A percentile compares a stretch with the other conserved stretches of the same genome.
Conservation (phyloP, 345 rosid genomes). For the Eucalyptus curtisii region DNA sequence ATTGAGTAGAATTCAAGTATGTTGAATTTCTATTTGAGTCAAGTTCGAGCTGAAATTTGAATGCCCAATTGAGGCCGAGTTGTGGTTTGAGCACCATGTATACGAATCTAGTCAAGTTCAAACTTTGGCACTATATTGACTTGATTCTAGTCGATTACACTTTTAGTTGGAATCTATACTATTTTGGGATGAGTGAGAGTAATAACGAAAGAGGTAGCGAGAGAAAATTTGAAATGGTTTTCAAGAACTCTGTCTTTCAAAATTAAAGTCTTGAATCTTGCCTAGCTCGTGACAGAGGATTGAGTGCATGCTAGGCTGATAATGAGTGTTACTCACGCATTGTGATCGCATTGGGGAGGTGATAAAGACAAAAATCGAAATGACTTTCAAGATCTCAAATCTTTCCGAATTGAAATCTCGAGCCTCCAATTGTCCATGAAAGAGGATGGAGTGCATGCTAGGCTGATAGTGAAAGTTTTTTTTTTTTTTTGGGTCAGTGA, state of each 20-base stretch:
- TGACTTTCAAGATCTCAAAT: not conserved
- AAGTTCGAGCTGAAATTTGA: too few relatives aligned
- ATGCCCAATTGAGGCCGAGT: too few relatives aligned
- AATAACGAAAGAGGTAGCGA: not conserved
- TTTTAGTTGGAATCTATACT: not conserved
- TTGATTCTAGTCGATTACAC: not conserved
- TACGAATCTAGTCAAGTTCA: not conserved
- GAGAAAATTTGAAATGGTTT: not conserved
- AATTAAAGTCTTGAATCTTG: not conserved
- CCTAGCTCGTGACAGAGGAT: not conserved
- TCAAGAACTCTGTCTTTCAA: too few relatives aligned
- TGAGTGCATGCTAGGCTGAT: not conserved
- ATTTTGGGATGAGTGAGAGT: not conserved
- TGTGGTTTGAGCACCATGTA: too few relatives aligned
- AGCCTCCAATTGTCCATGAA: not conserved
- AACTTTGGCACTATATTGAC: not conserved
- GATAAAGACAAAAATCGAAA: not conserved
- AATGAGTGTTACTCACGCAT: not conserved
- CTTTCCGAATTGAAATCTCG: not conserved
- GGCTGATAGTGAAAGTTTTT: not conserved
- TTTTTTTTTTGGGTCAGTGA: not conserved
- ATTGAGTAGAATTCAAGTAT: not conserved
- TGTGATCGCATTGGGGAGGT: too few relatives aligned
- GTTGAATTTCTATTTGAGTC: too few relatives aligned
- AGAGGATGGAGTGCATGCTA: not conserved